Evolutionary conservation across 371 early-diverging fungal genomes (phyloP).

Genomic region (Mucor lusitanicus): DNA sequence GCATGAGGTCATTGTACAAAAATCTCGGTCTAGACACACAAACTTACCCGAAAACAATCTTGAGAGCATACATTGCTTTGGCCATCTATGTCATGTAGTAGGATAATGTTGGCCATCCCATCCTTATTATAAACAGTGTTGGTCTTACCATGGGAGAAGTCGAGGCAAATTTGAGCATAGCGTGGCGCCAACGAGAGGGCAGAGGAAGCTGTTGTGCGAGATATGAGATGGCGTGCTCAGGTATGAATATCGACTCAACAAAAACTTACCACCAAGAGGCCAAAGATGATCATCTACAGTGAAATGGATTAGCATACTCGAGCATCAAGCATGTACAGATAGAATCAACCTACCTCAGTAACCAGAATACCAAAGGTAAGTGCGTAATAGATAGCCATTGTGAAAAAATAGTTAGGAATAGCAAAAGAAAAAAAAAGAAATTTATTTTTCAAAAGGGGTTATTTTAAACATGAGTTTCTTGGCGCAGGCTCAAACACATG

Average conservation of each 20-base stretch:
- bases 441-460: neutral
- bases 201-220: constrained; percentile 45
- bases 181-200: constrained; percentile 56
- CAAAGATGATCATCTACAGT: constrained; percentile 43
- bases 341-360: constrained; percentile 29
- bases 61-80: constrained; percentile 46
- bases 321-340: too few relatives aligned
- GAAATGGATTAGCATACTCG: neutral
- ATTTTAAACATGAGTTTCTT: neutral
- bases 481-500: neutral
- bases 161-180: constrained; percentile 50
- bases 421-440: neutral
- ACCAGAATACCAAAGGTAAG: constrained; percentile 40
- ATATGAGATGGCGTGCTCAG: neutral
- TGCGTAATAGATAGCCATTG: constrained; percentile 46
- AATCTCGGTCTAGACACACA: neutral
- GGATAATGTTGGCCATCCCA: neutral
- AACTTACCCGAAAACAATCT: constrained; percentile 59
- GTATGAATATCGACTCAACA: neutral
- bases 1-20: neutral
- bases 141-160: constrained; percentile 34
- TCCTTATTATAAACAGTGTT: neutral
- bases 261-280: constrained; percentile 36
- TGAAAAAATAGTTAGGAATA: neutral
- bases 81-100: constrained; percentile 28